These are phyloP conservation scores for Coprinellus micaceus DNA, from an alignment of 768 basidiomycete genomes.

Conservation along the genomic window DNA sequence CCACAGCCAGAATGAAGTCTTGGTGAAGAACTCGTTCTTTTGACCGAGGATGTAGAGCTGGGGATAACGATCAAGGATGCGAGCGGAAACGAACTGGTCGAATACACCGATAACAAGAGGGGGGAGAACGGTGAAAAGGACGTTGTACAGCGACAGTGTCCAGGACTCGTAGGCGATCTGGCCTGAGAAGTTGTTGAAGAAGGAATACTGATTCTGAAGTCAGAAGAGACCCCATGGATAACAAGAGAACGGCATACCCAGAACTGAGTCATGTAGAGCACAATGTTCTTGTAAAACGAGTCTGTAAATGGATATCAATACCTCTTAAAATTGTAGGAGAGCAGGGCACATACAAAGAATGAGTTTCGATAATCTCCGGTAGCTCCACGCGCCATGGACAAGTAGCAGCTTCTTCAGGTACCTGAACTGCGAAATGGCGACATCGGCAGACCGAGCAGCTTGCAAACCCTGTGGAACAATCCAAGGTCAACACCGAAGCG, in stretches of 20 bases:
- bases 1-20: slow-evolving; percentile 91
- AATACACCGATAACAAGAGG: slow-evolving; percentile 97
- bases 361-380: slow-evolving; percentile 89
- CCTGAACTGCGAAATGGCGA: slow-evolving; percentile 97
- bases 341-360: slow-evolving; percentile 74
- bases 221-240: not conserved
- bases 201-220: slow-evolving; percentile 70
- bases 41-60: slow-evolving; percentile 95
- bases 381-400: slow-evolving; percentile 99
- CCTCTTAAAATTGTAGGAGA: not conserved
- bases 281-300: slow-evolving; percentile 99
- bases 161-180: slow-evolving; percentile 98
- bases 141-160: slow-evolving; percentile 96
- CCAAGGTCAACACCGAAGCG: slow-evolving; percentile 1
- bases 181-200: slow-evolving; percentile 99
- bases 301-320: slow-evolving; percentile 42
- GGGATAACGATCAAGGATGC: slow-evolving; percentile 94
- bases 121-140: slow-evolving; percentile 92
- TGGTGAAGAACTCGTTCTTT: slow-evolving; percentile 89
- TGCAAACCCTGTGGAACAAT: slow-evolving; percentile 70
- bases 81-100: slow-evolving; percentile 96
- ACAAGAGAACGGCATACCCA: slow-evolving; percentile 57
- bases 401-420: slow-evolving; percentile 91
- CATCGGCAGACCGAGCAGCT: slow-evolving; percentile 96
- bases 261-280: slow-evolving; percentile 97